Evolutionary conservation across 2,329 filamentous ascomycete genomes (phyloP).

Genomic region (Alternaria sp.): DNA sequence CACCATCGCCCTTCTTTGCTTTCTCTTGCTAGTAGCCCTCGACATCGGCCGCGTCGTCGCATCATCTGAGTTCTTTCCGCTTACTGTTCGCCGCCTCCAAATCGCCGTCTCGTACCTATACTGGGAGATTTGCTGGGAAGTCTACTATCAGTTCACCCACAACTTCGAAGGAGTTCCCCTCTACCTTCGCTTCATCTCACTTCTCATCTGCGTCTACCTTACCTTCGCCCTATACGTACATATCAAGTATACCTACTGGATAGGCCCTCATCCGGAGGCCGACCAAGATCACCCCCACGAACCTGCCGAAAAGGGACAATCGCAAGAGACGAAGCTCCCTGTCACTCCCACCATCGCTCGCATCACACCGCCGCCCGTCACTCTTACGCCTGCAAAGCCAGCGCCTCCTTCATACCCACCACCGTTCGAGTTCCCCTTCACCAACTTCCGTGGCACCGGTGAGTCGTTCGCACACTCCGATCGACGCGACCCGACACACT

Average conservation of each 20-base stretch:
- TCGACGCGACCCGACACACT: not conserved
- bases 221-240: not conserved
- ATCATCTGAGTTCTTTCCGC: not conserved
- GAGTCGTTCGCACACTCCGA: constrained; percentile 1
- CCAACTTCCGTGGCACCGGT: constrained; percentile 7
- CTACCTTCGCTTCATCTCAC: not conserved
- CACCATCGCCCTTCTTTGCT: not conserved
- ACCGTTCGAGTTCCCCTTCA: not conserved
- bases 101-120: not conserved
- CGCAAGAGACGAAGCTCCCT: not conserved
- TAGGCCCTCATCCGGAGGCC: not conserved
- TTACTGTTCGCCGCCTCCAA: not conserved
- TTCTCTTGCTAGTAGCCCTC: not conserved
- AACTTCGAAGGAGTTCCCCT: not conserved
- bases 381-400: not conserved
- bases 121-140: not conserved
- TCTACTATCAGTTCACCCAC: not conserved
- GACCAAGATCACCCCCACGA: not conserved
- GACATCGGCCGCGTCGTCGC: not conserved
- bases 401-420: not conserved
- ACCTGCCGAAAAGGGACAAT: not conserved
- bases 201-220: not conserved
- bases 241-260: not conserved
- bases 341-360: not conserved
- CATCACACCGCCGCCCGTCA: not conserved